Percentiles rank a stretch among this genome's conserved stretches.
These are phyloP conservation scores for Halophytophthora batemanensis DNA, from an alignment of 352 stramenopile species.

Conservation along the genomic window DNA sequence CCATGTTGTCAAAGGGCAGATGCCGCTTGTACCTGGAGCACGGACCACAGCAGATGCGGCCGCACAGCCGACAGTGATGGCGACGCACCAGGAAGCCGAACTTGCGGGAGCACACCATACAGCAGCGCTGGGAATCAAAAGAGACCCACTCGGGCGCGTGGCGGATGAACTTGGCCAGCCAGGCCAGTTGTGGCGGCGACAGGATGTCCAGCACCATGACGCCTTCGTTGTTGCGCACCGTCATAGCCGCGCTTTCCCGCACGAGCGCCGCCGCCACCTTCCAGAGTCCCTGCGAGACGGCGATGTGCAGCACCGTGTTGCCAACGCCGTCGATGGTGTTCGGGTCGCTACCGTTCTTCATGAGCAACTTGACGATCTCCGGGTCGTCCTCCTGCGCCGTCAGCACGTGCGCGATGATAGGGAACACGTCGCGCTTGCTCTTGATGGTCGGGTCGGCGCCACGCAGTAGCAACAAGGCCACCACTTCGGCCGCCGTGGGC, in stretches of 20 bases:
- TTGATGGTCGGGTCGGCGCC: slow-evolving; percentile 65
- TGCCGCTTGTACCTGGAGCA: slow-evolving; percentile 78
- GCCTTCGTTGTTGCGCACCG: slow-evolving; percentile 70
- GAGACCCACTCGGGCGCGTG: slow-evolving; percentile 74
- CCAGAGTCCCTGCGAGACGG: slow-evolving; percentile 72
- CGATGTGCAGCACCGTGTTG: slow-evolving; percentile 81
- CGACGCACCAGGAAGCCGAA: slow-evolving; percentile 70
- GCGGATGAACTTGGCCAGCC: slow-evolving; percentile 75
- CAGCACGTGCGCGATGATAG: slow-evolving; percentile 72
- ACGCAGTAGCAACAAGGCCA: slow-evolving; percentile 55
- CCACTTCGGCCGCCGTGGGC: slow-evolving; percentile 40
- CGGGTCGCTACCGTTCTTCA: slow-evolving; percentile 75
- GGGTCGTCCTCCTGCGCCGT: slow-evolving; percentile 69
- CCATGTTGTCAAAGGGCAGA: slow-evolving; percentile 53
- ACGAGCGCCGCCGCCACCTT: slow-evolving; percentile 69
- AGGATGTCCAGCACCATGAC: slow-evolving; percentile 75
- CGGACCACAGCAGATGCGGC: slow-evolving; percentile 73
- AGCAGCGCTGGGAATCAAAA: slow-evolving; percentile 54
- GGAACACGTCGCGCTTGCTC: slow-evolving; percentile 70
- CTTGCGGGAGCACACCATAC: slow-evolving; percentile 69
- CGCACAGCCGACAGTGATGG: slow-evolving; percentile 81
- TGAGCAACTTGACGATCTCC: slow-evolving; percentile 64
- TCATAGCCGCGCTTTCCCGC: slow-evolving; percentile 60
- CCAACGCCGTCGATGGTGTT: slow-evolving; percentile 66
- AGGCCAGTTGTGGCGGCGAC: slow-evolving; percentile 63